Evolutionary conservation across 2,329 filamentous ascomycete genomes (phyloP), one percentile per base, ranked within the genome.

Genomic region (Aspergillus pseudotamarii): DNA sequence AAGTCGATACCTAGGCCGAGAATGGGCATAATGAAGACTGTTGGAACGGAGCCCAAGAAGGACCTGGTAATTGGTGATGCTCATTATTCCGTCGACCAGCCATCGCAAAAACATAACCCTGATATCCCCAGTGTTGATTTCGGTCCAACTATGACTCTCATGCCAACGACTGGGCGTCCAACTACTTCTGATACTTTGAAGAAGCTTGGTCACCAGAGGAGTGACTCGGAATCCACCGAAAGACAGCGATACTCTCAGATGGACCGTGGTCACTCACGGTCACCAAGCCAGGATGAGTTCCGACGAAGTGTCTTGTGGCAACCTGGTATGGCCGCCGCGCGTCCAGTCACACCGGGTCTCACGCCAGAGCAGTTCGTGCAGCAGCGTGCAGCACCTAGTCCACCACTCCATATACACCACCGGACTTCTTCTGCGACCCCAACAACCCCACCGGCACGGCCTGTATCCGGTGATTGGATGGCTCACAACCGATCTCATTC

Each of bases 281-380:
- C 79, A 46, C 76, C 81, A 32, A 76, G 77, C 60, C 80, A 81
- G 56, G 81, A 82, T 64, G 86, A 86, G 8, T 78, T 81, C 41
- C 85, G 88, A 65, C 86, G 88, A 66, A 93, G 86, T 69, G 81
- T 95, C 66, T 82, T 89, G 5, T 97, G 94, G 94, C 90, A 93
- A 68, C 93, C 94, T 6, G 89, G 86, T 41, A 86, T 87, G 72
- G 81, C 82, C 53, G 72, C 71, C 57, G 72, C 82, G 2, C 79
- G 83, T 41, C 78, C 81, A 41, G 80, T 81, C 14, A 82, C 82
- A 11, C 81, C 82, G 16, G 83, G 84, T n/a, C 83, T 96, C 14
- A 91, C 90, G 5, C 85, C 93, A 0, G 92, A 97, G 75, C 88
- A 96, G 70, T 96, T 90, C 78, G 92, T 97, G 6, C 88, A 93